Base-by-base conservation (phyloP, 305 asterid species). In the Fraxinus platypoda region DNA sequence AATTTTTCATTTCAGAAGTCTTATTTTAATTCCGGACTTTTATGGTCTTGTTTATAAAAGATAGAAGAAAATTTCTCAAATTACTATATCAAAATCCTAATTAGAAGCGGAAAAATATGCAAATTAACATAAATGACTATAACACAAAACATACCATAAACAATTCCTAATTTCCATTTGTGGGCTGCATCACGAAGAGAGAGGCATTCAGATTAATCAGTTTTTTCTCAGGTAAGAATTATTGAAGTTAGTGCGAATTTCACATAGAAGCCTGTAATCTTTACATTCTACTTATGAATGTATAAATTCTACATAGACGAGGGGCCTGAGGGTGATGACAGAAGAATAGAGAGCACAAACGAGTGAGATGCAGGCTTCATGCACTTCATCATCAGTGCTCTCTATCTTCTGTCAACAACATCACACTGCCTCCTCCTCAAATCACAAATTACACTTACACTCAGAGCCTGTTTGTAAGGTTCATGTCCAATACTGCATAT, bases 331-430 rank as follows among this genome's bases (percentile, higher is more conserved):
- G 87, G 77, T 85, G 90, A 87, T 85, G 90, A 81, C 88, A 87
- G 88, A 83, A 85, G 85, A 75, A 49, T 87, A 87, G 86, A 85
- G 90, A 87, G 88, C 90, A 87, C 88, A 87, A 83, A 87, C 70
- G 83, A 87, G 75, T 21, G 82, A 85, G 82, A 62, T 85, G 86
- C 87, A 57, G 38, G 8, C 23, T 19, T 5, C 35, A 49, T 17
- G 85, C 88, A 85, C 33, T 52, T 83, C 83, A 49, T 49, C 84
- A 83, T 87, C 75, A 30, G 90, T 87, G 90, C 90, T 83, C 90
- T 87, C 90, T 87, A 85, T 87, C 90, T 87, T 87, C 90, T 87
- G 90, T 87, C 90, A 85, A 76, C 88, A 85, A n/a, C 84, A 85
- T 83, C 87, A 76, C 84, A 81, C 78, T 34, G n/a, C 80, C 80